Evolutionary conservation across 2,329 filamentous ascomycete species (phyloP).

Genomic region (Trichoderma atroviride): DNA sequence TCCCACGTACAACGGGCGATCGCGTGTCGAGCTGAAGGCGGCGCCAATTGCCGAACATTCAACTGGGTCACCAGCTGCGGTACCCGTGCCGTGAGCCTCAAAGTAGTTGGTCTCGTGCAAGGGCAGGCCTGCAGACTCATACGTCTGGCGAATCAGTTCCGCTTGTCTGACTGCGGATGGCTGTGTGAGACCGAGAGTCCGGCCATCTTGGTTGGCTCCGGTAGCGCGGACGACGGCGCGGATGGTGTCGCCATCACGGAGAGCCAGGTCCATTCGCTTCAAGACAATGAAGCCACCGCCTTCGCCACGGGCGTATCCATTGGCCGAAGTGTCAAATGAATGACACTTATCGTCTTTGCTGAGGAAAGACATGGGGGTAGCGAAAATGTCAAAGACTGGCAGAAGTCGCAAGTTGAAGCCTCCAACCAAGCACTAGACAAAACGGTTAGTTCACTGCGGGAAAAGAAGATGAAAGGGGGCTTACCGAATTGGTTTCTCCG

Average conservation of each 20-base stretch:
- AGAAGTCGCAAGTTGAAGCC: conserved; percentile 3
- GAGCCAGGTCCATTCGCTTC: not conserved
- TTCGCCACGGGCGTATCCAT: conserved; percentile 21
- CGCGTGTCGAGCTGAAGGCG: not conserved
- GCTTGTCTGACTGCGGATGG: not conserved
- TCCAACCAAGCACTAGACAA: not conserved
- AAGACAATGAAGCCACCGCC: not conserved
- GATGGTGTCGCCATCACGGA: conserved; percentile 7
- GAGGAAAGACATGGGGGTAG: conserved; percentile 45
- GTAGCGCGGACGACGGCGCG: conserved; percentile 6
- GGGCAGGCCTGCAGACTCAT: not conserved
- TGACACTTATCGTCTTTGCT: conserved; percentile 30
- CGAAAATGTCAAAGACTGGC: conserved; percentile 41
- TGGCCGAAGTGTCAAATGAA: conserved; percentile 7
- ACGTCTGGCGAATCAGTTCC: conserved; percentile 11
- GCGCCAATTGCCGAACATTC: conserved; percentile 5
- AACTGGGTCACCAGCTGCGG: conserved; percentile 48
- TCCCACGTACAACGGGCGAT: not conserved
- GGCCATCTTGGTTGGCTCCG: conserved; percentile 8
- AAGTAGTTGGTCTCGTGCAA: conserved; percentile 1
- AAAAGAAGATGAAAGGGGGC: not conserved
- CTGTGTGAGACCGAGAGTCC: not conserved
- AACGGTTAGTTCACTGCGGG: not conserved
- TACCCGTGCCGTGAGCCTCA: conserved; percentile 42
- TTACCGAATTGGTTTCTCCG: conserved; percentile 35